Evolutionary conservation across 2,329 filamentous ascomycete species (phyloP), one percentile per base, ranked within the genome.

Genomic region (Alternaria novae-zelandiae): DNA sequence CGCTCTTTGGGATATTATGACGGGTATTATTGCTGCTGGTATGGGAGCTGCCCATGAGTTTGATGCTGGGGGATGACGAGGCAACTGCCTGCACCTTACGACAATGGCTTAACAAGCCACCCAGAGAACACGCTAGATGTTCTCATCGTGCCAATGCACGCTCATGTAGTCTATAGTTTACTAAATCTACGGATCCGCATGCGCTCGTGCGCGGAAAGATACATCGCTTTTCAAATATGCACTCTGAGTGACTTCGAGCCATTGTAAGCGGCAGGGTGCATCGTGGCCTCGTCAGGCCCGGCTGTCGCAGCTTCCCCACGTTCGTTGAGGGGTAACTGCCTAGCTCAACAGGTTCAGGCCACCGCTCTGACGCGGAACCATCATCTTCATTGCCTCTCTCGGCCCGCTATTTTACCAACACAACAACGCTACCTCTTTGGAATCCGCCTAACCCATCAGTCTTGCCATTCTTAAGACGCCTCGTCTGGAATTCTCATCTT

Each of bases 201-300:
- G 57, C 70, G 65, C 71, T 70, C 71, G 71, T 74, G 69, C 70
- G 58, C 60, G 57, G 55, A 67, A 69, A 12, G n/a, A 53, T 15
- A 55, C 17, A n/a, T 12, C 23, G 10, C 36, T 44, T 30, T 17
- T 21, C 12, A 41, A 13, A 23, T 7, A 6, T 8, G 32, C 45
- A 13, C 20, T n/a, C 21, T 41, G 13, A 53, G 49, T 36, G 28
- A 41, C 17, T 41, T 23, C 5, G 28, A n/a, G 11, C 8, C 12
- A 13, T 30, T 5, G 3, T 6, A 41, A 17, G 36, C 36, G 36
- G 15, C 36, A 17, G 36, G n/a, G n/a, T 6, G 36, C 7, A 17
- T 9, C 5, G 36, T 41, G 36, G 5, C 36, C n/a, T 41, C n/a
- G 15, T 41, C n/a, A 41, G 43, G 43, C 11, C 43, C 17, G 2